Conservation (phyloP, 371 early-diverging fungal species). For the Mucor velutinosus region DNA sequence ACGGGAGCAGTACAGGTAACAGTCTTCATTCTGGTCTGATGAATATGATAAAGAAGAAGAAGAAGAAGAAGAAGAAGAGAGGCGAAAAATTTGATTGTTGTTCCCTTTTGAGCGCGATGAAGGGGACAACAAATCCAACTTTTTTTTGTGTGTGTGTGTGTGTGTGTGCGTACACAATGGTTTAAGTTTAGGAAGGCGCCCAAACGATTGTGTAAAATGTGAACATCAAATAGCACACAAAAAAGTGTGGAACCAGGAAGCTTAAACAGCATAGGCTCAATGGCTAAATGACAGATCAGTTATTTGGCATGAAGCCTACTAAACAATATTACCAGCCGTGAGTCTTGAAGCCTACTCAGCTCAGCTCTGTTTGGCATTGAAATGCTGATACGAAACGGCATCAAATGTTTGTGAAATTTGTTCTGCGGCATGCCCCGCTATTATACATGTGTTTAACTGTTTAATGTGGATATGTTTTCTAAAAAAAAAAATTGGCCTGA, state of each 20-base stretch:
- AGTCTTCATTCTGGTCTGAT: conserved; percentile 33
- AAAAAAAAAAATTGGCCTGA: neutral
- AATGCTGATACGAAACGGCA: neutral
- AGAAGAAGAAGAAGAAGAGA: conserved; percentile 7
- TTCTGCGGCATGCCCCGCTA: neutral
- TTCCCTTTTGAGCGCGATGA: neutral
- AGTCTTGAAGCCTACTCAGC: neutral
- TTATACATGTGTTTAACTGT: neutral
- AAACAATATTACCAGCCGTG: too few relatives aligned
- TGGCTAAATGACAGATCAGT: neutral
- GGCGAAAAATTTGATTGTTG: conserved; percentile 1
- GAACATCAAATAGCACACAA: neutral
- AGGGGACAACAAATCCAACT: neutral
- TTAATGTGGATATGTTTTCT: neutral
- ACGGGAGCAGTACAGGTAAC: conserved; percentile 96
- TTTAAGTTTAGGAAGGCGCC: neutral
- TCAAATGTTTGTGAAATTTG: neutral
- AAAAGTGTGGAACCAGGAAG: neutral
- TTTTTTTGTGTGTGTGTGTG: too few relatives aligned
- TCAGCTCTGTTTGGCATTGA: neutral
- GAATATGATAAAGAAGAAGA: conserved; percentile 23
- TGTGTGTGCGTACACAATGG: neutral
- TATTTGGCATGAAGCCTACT: too few relatives aligned
- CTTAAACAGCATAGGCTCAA: neutral
- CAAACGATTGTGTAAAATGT: neutral